phyloP scores from a whole-genome alignment of 495 filamentous ascomycete genomes.

The Penicillium cinerascens region DNA sequence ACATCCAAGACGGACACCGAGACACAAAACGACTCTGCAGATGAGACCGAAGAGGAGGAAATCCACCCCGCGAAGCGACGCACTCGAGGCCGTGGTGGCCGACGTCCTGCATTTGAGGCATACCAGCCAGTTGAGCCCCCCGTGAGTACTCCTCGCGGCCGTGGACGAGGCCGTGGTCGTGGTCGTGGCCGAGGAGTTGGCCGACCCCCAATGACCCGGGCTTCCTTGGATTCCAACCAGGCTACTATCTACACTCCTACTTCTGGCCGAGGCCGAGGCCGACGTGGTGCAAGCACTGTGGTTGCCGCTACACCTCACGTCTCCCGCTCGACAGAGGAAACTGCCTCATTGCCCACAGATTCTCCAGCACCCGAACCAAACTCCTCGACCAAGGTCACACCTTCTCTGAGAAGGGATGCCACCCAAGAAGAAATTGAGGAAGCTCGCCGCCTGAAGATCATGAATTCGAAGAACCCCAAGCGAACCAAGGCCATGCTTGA shows the following conservation, averaged over 20 bases:
- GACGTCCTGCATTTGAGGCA: slow-evolving; percentile 25
- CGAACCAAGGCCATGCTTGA: slow-evolving; percentile 49
- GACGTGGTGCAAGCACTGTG: slow-evolving; percentile 20
- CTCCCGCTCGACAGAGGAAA: neutral
- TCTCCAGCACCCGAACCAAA: slow-evolving; percentile 11
- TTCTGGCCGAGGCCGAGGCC: slow-evolving; percentile 23
- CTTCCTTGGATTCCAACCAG: slow-evolving; percentile 21
- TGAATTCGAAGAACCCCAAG: slow-evolving; percentile 49
- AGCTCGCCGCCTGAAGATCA: slow-evolving; percentile 36
- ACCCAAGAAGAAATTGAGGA: slow-evolving; percentile 31
- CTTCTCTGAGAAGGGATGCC: slow-evolving; percentile 11
- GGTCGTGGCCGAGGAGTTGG: slow-evolving; percentile 25
- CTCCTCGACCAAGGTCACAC: neutral
- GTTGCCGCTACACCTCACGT: slow-evolving; percentile 1
- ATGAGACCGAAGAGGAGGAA: slow-evolving; percentile 32
- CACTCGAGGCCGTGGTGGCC: slow-evolving; percentile 30
- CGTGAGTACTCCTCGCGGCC: slow-evolving; percentile 43
- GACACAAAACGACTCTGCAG: slow-evolving; percentile 23
- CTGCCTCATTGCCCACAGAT: slow-evolving; percentile 6
- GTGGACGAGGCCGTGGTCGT: slow-evolving; percentile 54
- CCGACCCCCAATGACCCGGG: slow-evolving; percentile 16
- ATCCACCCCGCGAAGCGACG: slow-evolving; percentile 30
- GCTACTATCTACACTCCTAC: slow-evolving; percentile 3
- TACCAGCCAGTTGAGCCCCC: slow-evolving; percentile 16
- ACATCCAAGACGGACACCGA: slow-evolving; percentile 30